Evolutionary conservation across 164 flowering plant genomes (phyloP).

Genomic region (Echeveria elegans): DNA sequence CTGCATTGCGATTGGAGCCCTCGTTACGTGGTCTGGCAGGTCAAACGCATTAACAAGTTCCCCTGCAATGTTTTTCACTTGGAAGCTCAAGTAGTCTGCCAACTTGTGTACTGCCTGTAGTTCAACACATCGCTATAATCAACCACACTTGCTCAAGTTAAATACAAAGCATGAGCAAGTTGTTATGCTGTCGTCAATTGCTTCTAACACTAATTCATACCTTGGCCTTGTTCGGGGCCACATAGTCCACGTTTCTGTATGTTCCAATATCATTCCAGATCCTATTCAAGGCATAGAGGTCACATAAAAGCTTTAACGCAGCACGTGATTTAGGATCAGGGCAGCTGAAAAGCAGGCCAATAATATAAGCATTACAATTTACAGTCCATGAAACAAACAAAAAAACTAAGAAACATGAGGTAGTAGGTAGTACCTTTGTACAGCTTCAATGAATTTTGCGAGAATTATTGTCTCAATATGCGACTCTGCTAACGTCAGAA

Average conservation of each 20-base stretch:
- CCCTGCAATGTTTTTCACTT: slow-evolving; percentile 60
- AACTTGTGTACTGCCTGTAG: slow-evolving; percentile 92
- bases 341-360: slow-evolving; percentile 42
- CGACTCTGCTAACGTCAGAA: slow-evolving; percentile 87
- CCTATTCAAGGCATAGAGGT: slow-evolving; percentile 86
- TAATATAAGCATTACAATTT: neutral
- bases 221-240: slow-evolving; percentile 98
- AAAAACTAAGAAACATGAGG: neutral
- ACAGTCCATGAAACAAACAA: too few species aligned
- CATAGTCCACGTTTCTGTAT: slow-evolving; percentile 89
- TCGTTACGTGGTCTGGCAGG: slow-evolving; percentile 66
- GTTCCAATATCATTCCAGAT: slow-evolving; percentile 98
- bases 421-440: slow-evolving; percentile 54
- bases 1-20: slow-evolving; percentile 85
- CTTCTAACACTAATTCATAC: slow-evolving; percentile 23
- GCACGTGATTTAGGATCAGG: slow-evolving; percentile 56
- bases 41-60: slow-evolving; percentile 87
- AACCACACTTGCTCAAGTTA: neutral
- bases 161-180: neutral
- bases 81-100: slow-evolving; percentile 80
- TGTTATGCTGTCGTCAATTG: too few species aligned
- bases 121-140: neutral
- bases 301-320: slow-evolving; percentile 80
- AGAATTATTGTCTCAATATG: slow-evolving; percentile 90
- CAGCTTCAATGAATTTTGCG: slow-evolving; percentile 81